These are phyloP conservation scores for Iberis amara DNA, from an alignment of 441 rosid species.

Conservation along the genomic window DNA sequence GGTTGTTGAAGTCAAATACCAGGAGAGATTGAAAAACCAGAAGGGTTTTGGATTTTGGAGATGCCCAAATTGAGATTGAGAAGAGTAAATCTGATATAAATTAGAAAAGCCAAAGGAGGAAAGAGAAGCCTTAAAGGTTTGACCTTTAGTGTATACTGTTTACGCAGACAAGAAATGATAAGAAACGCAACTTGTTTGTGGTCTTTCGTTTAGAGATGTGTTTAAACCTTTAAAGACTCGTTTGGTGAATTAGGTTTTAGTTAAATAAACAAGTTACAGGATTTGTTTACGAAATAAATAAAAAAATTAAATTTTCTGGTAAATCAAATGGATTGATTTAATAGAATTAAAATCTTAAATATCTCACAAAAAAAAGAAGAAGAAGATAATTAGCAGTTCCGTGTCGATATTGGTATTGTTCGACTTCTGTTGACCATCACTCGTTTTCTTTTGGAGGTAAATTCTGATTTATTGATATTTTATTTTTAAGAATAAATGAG, in stretches of 20 bases:
- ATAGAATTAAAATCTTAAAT: neutral
- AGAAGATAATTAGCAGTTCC: slow-evolving; percentile 19
- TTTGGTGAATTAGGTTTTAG: slow-evolving; percentile 27
- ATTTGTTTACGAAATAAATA: neutral
- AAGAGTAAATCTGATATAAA: slow-evolving; percentile 7
- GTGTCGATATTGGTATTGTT: slow-evolving; percentile 22
- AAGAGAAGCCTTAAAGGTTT: slow-evolving; percentile 23
- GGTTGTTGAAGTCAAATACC: slow-evolving; percentile 25
- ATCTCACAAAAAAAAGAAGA: slow-evolving; percentile 5
- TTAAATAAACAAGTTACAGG: neutral
- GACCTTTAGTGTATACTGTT: slow-evolving; percentile 28
- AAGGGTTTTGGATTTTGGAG: slow-evolving; percentile 16
- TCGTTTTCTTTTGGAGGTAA: slow-evolving; percentile 10
- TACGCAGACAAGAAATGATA: slow-evolving; percentile 15
- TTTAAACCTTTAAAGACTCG: slow-evolving; percentile 18
- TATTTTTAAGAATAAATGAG: neutral
- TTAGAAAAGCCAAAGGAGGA: slow-evolving; percentile 21
- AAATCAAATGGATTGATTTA: no score
- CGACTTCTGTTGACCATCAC: slow-evolving; percentile 8
- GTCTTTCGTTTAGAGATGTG: slow-evolving; percentile 10
- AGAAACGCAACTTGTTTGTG: no score
- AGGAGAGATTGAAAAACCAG: slow-evolving; percentile 20
- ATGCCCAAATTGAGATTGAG: slow-evolving; percentile 19
- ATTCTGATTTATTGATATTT: neutral
- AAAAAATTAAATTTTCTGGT: no score